Evolutionary conservation across 345 rosid species (phyloP), one percentile per base, ranked within the genome.

Genomic region (Camelina sativa): DNA sequence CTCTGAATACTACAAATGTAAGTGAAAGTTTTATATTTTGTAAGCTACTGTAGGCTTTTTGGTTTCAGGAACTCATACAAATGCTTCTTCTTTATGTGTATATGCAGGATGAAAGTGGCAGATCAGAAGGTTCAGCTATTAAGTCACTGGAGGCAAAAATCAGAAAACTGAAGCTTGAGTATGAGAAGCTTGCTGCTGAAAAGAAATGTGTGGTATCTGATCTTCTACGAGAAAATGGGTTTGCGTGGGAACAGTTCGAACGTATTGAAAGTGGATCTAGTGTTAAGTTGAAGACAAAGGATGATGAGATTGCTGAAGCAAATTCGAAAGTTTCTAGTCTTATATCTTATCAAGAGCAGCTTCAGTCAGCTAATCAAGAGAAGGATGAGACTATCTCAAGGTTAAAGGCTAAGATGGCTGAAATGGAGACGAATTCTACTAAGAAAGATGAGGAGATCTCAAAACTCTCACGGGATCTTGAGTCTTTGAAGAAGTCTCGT

Each of bases 231-330:
- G 93, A 92, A 83, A 89, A 86, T 65, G 79, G 84, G 50, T 94
- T 94, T 74, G 80, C 86, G 2, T 86, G 96, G 96, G 77, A 87
- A 76, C 98, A 92, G 77, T 86, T 82, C 71, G 85, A 82, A 64
- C 30, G 76, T 62, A 44, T 84, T 64, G 92, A 95, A 72, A 86
- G 61, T 67, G 82, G 73, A 35, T 85, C 80, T 61, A 79, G 77
- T 11, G 73, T 68, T 50, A 92, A 85, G 70, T 76, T 96, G 55
- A 83, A 83, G 74, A 79, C 75, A 50, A 89, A 86, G 74, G 80
- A 74, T 38, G 78, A 81, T 35, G 95, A 92, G 83, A 71, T 89
- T 15, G 79, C 64, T 55, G 76, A 62, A 51, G 93, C 88, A 11
- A 89, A 87, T 60, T 65, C 80, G 46, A 89, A 89, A 66, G 74